Evolutionary conservation across 768 basidiomycete species (phyloP), one percentile per base, ranked within the genome.

Genomic region (Amanita molliuscula): DNA sequence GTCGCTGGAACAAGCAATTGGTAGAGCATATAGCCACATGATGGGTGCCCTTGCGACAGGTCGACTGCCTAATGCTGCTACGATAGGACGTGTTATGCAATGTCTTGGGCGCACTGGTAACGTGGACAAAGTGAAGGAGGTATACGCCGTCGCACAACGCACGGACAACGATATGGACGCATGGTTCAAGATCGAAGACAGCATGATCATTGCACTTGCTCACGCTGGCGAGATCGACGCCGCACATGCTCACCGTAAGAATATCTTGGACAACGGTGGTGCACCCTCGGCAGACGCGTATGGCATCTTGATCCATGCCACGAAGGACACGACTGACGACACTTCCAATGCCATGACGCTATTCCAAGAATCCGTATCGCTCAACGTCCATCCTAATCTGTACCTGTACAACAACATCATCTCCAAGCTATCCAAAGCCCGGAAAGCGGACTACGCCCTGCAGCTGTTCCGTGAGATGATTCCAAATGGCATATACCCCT

Each of bases 371-470:
- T 75, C 85, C 18, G 75, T 81, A 53, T 64, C 68, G 38, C 76
- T 78, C 23, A 81, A 81, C 7, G 87, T 95, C 34, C 56, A 59
- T 28, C 85, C 91, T 13, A 93, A 89, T 60, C 74, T 84, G 42
- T 99, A 85, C 67, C 77, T 99, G 34, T 99, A 87, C 73, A 98
- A 99, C 71, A 97, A 90, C 58, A 85, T 94, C 68, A 97, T 99
- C 66, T 92, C 89, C 55, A 94, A 95, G 69, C 77, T 99, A 8
- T 83, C 91, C 28, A 91, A 87, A 64, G 96, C 96, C 3, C 79
- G 96, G 56, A 95, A 95, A 66, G 90, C 92, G 0, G 93, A 96
- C 55, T 73, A 81, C 43, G 93, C 92, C 0, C 67, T 99, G 48
- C 82, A 85, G 53, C 68, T 97, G 54, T 99, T 98, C 76, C 75